A percentile compares a stretch with the other conserved stretches of the same genome.
These are phyloP conservation scores for Phoenix roebelenii DNA, from an alignment of 176 grass and related monocot species.

Conservation along the genomic window DNA sequence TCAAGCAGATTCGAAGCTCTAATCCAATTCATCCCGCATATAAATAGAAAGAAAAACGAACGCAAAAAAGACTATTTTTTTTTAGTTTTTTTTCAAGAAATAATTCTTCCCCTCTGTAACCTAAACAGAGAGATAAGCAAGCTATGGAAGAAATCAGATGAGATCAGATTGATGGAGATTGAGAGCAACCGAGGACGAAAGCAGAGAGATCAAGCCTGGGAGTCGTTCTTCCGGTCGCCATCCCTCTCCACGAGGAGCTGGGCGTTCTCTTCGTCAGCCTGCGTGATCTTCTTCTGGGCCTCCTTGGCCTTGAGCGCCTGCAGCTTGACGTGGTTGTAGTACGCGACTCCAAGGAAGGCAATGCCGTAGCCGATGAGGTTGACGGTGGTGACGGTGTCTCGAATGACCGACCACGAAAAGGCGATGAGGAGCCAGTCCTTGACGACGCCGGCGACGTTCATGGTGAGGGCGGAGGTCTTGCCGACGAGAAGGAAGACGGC, in stretches of 20 bases:
- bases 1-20: too few species aligned
- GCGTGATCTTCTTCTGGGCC: conserved; percentile 79
- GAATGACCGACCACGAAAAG: conserved; percentile 94
- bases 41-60: too few species aligned
- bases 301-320: conserved; percentile 95
- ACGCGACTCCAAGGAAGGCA: conserved; percentile 77
- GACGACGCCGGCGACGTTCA: conserved; percentile 93
- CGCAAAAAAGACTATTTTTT: too few species aligned
- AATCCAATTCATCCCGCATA: too few species aligned
- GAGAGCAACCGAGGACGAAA: not conserved
- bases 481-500: conserved; percentile 88
- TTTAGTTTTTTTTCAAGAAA: too few species aligned
- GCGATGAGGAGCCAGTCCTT: conserved; percentile 96
- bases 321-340: conserved; percentile 95
- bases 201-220: conserved; percentile 25
- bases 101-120: too few species aligned
- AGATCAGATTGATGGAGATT: not conserved
- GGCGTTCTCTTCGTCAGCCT: conserved; percentile 67
- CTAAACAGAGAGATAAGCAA: too few species aligned
- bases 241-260: conserved; percentile 64
- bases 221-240: conserved; percentile 51
- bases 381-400: conserved; percentile 71
- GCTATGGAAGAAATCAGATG: not conserved
- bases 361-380: conserved; percentile 89
- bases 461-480: conserved; percentile 88